These are phyloP conservation scores for Tagetes patula DNA, from an alignment of 129 eudicot genomes.

Conservation along the genomic window DNA sequence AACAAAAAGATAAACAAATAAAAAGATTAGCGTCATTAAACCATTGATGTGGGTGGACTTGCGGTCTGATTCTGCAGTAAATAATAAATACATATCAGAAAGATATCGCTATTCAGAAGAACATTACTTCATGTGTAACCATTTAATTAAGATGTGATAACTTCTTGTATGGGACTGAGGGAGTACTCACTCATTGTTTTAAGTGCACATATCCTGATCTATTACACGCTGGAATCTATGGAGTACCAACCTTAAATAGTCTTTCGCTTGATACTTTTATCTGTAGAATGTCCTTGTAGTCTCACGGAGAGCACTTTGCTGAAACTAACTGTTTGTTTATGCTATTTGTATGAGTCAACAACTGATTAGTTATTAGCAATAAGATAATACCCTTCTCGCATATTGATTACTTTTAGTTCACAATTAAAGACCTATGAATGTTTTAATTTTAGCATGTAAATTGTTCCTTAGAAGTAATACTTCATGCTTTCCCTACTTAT, in stretches of 20 bases:
- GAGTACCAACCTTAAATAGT: slow-evolving; percentile 1
- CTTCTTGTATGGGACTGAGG: not conserved
- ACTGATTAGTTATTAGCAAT: slow-evolving; percentile 9
- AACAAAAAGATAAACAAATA: not conserved
- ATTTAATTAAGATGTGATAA: slow-evolving; percentile 4
- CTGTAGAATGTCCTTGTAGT: not conserved
- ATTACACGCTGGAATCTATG: slow-evolving; percentile 3
- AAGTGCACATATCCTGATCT: not conserved
- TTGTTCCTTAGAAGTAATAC: not conserved
- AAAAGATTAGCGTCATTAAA: not conserved
- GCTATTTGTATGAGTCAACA: not conserved
- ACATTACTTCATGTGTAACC: slow-evolving; percentile 1
- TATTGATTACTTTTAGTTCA: not conserved
- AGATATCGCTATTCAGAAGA: not conserved
- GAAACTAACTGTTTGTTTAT: not conserved
- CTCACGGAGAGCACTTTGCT: slow-evolving; percentile 2
- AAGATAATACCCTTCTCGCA: not conserved
- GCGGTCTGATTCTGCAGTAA: not conserved
- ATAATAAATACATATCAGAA: not conserved
- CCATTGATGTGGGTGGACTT: not conserved
- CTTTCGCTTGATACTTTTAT: not conserved
- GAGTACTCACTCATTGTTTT: not conserved
- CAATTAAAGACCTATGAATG: not conserved
- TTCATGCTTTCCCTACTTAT: slow-evolving; percentile 11
- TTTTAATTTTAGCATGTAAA: slow-evolving; percentile 1